phyloP scores from a whole-genome alignment of 2,329 filamentous ascomycete genomes.

The Fusarium sp. region DNA sequence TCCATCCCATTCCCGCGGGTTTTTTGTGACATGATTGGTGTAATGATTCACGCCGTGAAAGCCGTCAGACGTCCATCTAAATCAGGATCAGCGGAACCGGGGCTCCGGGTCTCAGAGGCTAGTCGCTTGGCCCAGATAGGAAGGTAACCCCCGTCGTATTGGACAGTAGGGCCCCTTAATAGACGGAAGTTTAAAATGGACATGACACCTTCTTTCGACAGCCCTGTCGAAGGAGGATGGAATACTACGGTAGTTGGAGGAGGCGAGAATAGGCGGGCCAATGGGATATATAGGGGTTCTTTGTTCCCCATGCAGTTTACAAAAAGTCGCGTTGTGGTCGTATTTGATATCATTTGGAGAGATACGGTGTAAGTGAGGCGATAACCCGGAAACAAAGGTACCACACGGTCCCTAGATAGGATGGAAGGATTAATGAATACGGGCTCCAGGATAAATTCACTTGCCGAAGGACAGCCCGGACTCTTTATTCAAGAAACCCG shows the following conservation, averaged over 20 bases:
- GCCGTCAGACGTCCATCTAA: background rate
- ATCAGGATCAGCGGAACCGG: background rate
- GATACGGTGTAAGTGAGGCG: background rate
- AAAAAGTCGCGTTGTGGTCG: background rate
- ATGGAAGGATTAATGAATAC: background rate
- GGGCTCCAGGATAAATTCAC: background rate
- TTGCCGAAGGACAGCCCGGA: background rate
- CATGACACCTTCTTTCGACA: background rate
- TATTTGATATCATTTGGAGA: background rate
- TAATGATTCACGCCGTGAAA: background rate
- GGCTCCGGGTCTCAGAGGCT: background rate
- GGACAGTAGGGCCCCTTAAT: background rate
- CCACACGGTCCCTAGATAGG: background rate
- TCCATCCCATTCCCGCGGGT: background rate
- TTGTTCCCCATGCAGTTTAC: background rate
- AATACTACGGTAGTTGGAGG: background rate
- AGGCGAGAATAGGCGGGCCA: background rate
- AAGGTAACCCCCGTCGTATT: background rate
- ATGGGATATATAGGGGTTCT: background rate
- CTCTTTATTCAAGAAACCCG: no score
- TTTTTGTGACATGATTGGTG: background rate
- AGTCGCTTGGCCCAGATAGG: background rate
- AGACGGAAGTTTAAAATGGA: background rate
- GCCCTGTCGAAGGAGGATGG: background rate
- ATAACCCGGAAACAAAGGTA: background rate